These are phyloP conservation scores for Stagonosporopsis vannaccii DNA, from an alignment of 2,329 filamentous ascomycete species.

Conservation along the genomic window DNA sequence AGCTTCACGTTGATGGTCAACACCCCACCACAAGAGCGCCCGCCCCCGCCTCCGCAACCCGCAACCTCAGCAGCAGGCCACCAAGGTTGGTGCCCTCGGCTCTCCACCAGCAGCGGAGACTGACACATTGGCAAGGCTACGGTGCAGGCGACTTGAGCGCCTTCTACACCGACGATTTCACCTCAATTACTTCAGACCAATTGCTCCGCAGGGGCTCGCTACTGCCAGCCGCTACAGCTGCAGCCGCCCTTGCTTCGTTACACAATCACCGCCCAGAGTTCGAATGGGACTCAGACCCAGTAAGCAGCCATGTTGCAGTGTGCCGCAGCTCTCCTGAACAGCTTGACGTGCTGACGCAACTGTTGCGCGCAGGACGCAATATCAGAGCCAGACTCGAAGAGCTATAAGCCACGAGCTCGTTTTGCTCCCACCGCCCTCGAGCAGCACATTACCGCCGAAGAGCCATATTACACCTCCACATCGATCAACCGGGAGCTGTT, in stretches of 20 bases:
- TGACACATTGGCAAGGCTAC: slow-evolving; percentile 55
- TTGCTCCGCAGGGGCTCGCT: slow-evolving; percentile 68
- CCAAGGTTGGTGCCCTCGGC: slow-evolving; percentile 41
- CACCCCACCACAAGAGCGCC: slow-evolving; percentile 79
- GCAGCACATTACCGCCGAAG: slow-evolving; percentile 70
- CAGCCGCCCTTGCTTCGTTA: slow-evolving; percentile 85
- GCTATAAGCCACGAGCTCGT: slow-evolving; percentile 48
- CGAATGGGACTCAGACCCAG: slow-evolving; percentile 50
- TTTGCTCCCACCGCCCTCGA: slow-evolving; percentile 61
- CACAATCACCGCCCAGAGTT: slow-evolving; percentile 79
- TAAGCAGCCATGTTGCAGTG: slow-evolving; percentile 28
- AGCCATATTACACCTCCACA: slow-evolving; percentile 55
- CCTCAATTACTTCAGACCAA: slow-evolving; percentile 72
- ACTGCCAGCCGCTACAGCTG: slow-evolving; percentile 76
- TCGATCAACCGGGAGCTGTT: slow-evolving; percentile 76
- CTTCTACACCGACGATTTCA: slow-evolving; percentile 72
- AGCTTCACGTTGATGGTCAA: slow-evolving; percentile 97
- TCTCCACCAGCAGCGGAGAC: slow-evolving; percentile 43
- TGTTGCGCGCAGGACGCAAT: slow-evolving; percentile 42
- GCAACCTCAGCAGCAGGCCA: slow-evolving; percentile 48
- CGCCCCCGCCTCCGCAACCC: slow-evolving; percentile 59
- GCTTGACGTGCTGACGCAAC: slow-evolving; percentile 28
- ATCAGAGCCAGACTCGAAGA: slow-evolving; percentile 50
- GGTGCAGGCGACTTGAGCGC: slow-evolving; percentile 65
- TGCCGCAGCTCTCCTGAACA: slow-evolving; percentile 16